A percentile compares a stretch with the other conserved stretches of the same genome.
These are phyloP conservation scores for Quercus parvula DNA, from an alignment of 306 rosid genomes.

Conservation along the genomic window DNA sequence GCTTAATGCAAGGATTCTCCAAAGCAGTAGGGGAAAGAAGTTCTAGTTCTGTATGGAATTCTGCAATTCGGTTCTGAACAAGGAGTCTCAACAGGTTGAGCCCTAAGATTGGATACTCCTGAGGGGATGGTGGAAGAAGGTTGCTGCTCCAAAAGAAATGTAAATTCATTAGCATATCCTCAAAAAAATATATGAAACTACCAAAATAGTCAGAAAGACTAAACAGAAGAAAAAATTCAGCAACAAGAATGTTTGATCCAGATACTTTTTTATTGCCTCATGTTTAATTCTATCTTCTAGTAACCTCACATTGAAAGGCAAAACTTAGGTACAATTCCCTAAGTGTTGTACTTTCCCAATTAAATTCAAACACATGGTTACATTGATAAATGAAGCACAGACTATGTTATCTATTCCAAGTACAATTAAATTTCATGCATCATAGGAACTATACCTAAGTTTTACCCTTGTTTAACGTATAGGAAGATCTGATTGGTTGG, in stretches of 20 bases:
- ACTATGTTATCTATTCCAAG: no score
- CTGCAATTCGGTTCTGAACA: conserved; percentile 96
- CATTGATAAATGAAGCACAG: no score
- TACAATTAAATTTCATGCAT: no score
- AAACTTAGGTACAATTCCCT: no score
- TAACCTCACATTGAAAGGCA: background rate
- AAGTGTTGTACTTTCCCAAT: no score
- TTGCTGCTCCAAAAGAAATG: conserved; percentile 49
- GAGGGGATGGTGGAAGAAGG: conserved; percentile 71
- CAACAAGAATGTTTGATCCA: background rate
- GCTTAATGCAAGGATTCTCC: conserved; percentile 88
- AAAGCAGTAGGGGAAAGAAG: conserved; percentile 77
- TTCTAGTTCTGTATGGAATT: conserved; percentile 95
- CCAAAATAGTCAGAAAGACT: background rate
- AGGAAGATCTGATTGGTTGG: background rate
- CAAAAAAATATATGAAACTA: background rate
- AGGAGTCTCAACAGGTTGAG: conserved; percentile 96
- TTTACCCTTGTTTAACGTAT: background rate
- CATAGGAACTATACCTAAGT: no score
- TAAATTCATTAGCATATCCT: conserved; percentile 5
- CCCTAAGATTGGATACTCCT: conserved; percentile 90
- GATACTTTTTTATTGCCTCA: background rate
- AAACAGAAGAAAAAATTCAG: background rate
- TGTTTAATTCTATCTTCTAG: background rate
- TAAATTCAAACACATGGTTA: no score